Evolutionary conservation across 1,139 yeast genomes (phyloP), one percentile per base, ranked within the genome.

Genomic region (Saccharomyces pastorianus): DNA sequence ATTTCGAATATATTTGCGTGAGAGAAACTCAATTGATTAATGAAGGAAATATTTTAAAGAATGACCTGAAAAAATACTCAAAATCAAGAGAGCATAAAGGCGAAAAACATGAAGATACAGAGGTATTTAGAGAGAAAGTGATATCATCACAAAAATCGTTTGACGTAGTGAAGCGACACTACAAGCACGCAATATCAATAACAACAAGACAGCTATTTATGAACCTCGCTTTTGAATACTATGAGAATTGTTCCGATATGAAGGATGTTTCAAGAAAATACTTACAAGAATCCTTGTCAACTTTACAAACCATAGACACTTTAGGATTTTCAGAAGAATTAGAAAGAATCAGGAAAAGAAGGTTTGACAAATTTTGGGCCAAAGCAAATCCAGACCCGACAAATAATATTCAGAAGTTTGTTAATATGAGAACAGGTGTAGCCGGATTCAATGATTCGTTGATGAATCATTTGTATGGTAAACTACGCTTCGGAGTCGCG

Each of bases 371-470:
- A 49, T 58, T 58, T 23, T 64, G 68, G 69, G 54, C 62, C 2
- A 59, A 61, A 47, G 50, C 66, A n/a, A 51, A 63, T n/a, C 54
- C 56, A 6, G 57, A 59, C 28, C 64, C 62, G n/a, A 63, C 57
- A 56, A 56, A 55, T 47, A 58, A 65, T 50, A 65, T 65, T 6
- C 59, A 58, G 41, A 58, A 55, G 51, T 61, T 61, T 57, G 62
- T 59, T n/a, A 64, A 63, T 53, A 51, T 66, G 13, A 64, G 59
- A 51, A 63, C 61, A 48, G 68, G 65, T 4, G 53, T 65, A 34
- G 59, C 60, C 49, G 67, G 64, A 48, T 58, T 59, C n/a, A 61
- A 64, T 49, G 70, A 67, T 52, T 58, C 68, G 2, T 51, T 67
- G 29, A 58, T 67, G 58, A 60, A 62, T 51, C 54, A 60, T 34